Evolutionary conservation across 2,329 filamentous ascomycete genomes (phyloP), one percentile per base, ranked within the genome.

Genomic region (Curvularia spicifera): DNA sequence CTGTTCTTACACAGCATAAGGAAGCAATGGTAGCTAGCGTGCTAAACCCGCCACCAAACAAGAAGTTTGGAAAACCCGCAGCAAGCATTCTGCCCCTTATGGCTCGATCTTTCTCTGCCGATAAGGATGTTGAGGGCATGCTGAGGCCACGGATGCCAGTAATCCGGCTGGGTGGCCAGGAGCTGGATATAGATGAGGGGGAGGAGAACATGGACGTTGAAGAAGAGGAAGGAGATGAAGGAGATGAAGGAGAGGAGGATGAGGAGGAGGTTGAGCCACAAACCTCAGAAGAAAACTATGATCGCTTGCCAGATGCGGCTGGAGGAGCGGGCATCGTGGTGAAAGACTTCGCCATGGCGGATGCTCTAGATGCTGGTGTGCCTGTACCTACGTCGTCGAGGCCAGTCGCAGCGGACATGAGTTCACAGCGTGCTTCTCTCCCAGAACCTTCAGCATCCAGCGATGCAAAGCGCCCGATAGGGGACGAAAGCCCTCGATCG

Each of bases 61-160:
- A 69, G 83, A 87, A 71, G 85, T 88, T 42, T 81, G 86, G 63
- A 10, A 80, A 79, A 39, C 84, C 86, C 51, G 85, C 87, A 59
- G 83, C 90, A 28, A 95, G 89, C 73, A 89, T 97, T 47, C 78
- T 97, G 47, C 93, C 94, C 0, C 90, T 96, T 68, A 79, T 97
- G 26, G 85, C 87, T 7, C 84, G 87, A 53, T 83, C 85, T 50
- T 91, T 87, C 68, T 82, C 87, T 0, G 75, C 83, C 10, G 85
- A 89, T 49, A 81, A 85, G 56, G 84, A 84, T 15, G 85, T 95
- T 1, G 93, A 97, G 76, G 84, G 90, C 9, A 75, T 97, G 55
- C 81, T 91, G 22, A 68, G 80, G 58, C 82, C 82, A 5, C 71
- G 82, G 18, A 77, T 83, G 76, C 80, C 81, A 0, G 73, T 78